Base-by-base conservation (phyloP, 2,329 filamentous ascomycete genomes). In the Alternaria burnsii region DNA sequence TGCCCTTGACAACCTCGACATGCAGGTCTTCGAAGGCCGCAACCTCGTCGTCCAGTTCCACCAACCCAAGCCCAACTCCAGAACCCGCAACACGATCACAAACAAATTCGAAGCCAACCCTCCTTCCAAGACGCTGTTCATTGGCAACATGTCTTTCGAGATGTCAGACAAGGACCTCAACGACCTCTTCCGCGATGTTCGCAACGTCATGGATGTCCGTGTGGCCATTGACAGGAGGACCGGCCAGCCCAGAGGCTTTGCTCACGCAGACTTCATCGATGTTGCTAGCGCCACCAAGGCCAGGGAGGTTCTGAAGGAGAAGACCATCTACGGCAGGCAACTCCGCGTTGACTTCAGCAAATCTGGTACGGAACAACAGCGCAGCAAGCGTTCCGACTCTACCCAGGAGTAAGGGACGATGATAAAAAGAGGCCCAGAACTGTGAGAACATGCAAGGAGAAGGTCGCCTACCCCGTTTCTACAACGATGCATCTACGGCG, bases 141-240 rank as follows among this genome's bases (percentile, higher is more conserved):
- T 97, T 69, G 92, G 93, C 68, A 95, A 95, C 82, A 88, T 97
- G 79, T 89, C 91, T 11, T 95, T 91, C 75, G 91, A 96, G 80
- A 90, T 94, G 82, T 91, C 90, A 9, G 93, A 97, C 74, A 86
- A 87, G 55, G 93, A 97, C 72, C 83, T 97, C 55, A 93, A 94
- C 79, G 84, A 88, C 54, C 79, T 96, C 26, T 94, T 97, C 85
- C 82, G 85, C 59, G 85, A 87, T 24, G 83, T 96, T 61, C 82
- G 85, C 51, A 90, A 91, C 76, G 85, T 94, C 48, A 80, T 85
- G 55, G 91, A 94, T 71, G 88, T 97, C 48, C 88, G 93, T 62
- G 89, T 97, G 57, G 91, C 93, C 52, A 90, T 95, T 70, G 92
- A 97, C 79, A 87, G 91, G 70, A 85, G 88, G 66, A 93, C 91